Base-by-base conservation (phyloP, 768 basidiomycete genomes). In the Psilocybe azurescens region DNA sequence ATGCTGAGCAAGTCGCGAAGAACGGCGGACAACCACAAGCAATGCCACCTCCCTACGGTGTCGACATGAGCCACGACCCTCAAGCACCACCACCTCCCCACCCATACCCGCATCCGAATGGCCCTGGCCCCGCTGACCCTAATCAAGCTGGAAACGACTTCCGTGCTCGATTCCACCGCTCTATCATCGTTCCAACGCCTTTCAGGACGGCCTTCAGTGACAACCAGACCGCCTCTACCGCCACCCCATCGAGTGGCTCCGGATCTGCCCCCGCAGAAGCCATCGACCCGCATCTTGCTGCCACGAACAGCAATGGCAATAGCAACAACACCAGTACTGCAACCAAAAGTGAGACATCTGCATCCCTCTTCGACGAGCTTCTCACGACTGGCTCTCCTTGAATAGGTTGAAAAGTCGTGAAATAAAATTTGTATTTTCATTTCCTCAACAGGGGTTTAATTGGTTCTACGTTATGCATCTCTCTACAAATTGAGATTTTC, bases 121-220 rank as follows among this genome's bases (percentile, higher is more conserved):
- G 72, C 13, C 67, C 71, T 24, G 67, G 68, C 6, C 64, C 72
- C 5, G 38, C 69, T 9, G 76, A 74, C 56, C 65, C 74, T 20
- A 58, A 67, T 20, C 66, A 70, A 49, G 68, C 70, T 16, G 69
- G 72, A 14, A 84, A 78, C 66, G 87, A 89, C 55, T 86, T 89
- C 65, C 86, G 89, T 20, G 85, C 85, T 8, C 86, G 89, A 50
- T 90, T 90, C 70, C 87, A 86, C 60, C 78, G 87, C 24, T 74
- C 87, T 2, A 78, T 90, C 52, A 79, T 81, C 16, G 87, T 82
- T 0, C 88, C 87, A 0, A 79, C 86, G 0, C 89, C 89, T 4
- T 90, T 89, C 74, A 75, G 75, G 18, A 70, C 73, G 2, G 70
- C 67, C 44, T 62, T 66, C 51, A 60, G 64, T 33, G 66, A 67